Conservation (phyloP, 345 rosid species). For the Carallia pectinifolia region DNA sequence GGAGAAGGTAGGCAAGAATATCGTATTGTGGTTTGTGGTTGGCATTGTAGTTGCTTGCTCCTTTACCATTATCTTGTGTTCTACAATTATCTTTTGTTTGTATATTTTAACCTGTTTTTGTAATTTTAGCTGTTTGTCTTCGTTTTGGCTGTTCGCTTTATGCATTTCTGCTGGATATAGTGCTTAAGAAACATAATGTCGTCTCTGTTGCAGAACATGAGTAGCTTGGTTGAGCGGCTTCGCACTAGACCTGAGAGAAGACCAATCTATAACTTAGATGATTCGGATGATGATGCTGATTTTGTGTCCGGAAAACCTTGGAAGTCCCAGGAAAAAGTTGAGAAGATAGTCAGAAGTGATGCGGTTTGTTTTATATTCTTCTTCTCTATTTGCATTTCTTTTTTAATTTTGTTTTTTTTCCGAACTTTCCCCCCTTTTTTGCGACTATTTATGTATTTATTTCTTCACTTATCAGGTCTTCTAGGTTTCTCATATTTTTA, state of each 20-base stretch:
- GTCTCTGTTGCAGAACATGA: constrained; percentile 66
- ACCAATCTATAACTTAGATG: constrained; percentile 87
- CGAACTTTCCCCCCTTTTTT: too few species aligned
- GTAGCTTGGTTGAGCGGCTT: constrained; percentile 96
- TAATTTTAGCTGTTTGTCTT: background rate
- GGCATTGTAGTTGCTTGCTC: too few species aligned
- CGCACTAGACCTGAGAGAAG: constrained; percentile 80
- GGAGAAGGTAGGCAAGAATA: too few species aligned
- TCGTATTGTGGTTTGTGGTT: too few species aligned
- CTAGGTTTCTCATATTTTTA: too few species aligned
- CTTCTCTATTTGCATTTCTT: background rate
- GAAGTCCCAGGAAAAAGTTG: constrained; percentile 50
- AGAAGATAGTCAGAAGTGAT: constrained; percentile 73
- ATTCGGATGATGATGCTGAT: constrained; percentile 90
- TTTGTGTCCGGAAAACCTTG: constrained; percentile 51
- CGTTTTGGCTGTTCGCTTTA: background rate
- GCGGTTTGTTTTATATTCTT: constrained; percentile 47
- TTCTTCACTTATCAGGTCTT: background rate
- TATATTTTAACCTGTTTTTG: too few species aligned
- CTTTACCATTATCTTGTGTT: too few species aligned
- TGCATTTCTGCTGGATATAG: constrained; percentile 1
- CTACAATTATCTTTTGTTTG: too few species aligned
- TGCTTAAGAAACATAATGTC: constrained; percentile 1
- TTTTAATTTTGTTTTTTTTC: background rate
- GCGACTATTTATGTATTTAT: background rate